Evolutionary conservation across 2,329 filamentous ascomycete species (phyloP), one percentile per base, ranked within the genome.

Genomic region (Didymella glomerata): DNA sequence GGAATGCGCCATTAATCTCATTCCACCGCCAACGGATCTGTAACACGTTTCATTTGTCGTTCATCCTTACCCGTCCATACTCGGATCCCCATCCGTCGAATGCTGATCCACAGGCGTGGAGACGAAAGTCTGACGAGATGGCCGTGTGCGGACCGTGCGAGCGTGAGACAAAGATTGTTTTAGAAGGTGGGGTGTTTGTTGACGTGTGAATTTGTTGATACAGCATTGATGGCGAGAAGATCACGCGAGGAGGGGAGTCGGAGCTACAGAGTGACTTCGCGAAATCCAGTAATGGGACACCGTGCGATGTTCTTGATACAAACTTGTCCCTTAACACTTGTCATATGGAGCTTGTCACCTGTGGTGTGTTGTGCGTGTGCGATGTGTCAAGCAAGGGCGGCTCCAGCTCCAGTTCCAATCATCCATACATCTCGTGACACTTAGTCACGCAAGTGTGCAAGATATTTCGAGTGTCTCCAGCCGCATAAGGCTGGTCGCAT

Each of bases 11-110:
- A 36, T 36, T 36, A 48, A 36, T 28, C 11, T 24, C 25, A 46
- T n/a, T 16, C 9, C 8, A 8, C 46, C 32, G 46, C 46, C 32
- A 36, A 5, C 41, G 41, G 11, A n/a, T 38, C 14, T 48, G 45
- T 48, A 48, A 48, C 45, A 48, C 46, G 46, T 48, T 48, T 38
- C 46, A 38, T 14, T 32, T 27, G 32, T 48, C 46, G 46, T 48
- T 48, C 32, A 20, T 48, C 30, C 8, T 7, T 6, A 36, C 24
- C 46, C 34, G 24, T 30, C 34, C 30, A 18, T n/a, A n/a, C n/a
- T n/a, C n/a, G n/a, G n/a, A n/a, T n/a, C n/a, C n/a, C n/a, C n/a
- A n/a, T n/a, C n/a, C n/a, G n/a, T n/a, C n/a, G 22, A 2, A 3
- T 48, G 11, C 11, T 18, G 38, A 41, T 13, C 20, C 38, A 5